phyloP scores from a whole-genome alignment of 2,329 filamentous ascomycete species.

The Hypoxylon sp. region DNA sequence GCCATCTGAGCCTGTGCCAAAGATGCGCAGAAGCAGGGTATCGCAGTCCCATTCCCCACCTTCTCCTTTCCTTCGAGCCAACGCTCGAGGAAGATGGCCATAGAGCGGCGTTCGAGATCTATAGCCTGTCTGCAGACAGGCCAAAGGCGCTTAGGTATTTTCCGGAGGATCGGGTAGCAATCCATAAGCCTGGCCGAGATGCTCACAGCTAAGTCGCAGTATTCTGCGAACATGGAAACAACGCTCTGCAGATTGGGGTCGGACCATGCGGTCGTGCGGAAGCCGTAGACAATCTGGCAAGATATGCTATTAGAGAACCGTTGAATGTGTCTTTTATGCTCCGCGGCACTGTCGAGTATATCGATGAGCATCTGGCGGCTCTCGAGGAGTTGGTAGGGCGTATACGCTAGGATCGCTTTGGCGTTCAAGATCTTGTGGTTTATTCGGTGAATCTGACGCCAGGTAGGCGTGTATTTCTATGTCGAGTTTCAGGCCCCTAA shows the following conservation, averaged over 20 bases:
- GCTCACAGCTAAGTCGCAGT: slow-evolving; percentile 1
- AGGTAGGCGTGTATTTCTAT: slow-evolving; percentile 51
- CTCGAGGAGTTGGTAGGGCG: slow-evolving; percentile 67
- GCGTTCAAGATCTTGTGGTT: slow-evolving; percentile 61
- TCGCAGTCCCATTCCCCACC: slow-evolving; percentile 3
- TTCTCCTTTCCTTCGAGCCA: slow-evolving; percentile 19
- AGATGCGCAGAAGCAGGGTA: slow-evolving; percentile 9
- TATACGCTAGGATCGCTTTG: slow-evolving; percentile 60
- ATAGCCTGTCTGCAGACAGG: slow-evolving; percentile 7
- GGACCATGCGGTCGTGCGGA: slow-evolving; percentile 56
- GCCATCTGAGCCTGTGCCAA: slow-evolving; percentile 1
- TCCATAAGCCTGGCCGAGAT: slow-evolving; percentile 17
- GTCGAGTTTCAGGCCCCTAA: slow-evolving; percentile 44
- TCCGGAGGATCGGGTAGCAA: slow-evolving; percentile 8
- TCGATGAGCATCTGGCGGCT: slow-evolving; percentile 66
- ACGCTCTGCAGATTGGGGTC: slow-evolving; percentile 54
- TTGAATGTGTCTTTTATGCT: slow-evolving; percentile 59
- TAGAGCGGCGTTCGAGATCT: slow-evolving; percentile 4
- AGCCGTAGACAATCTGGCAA: slow-evolving; percentile 63
- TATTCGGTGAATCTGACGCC: slow-evolving; percentile 11
- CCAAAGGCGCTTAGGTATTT: slow-evolving; percentile 5
- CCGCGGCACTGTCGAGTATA: slow-evolving; percentile 58
- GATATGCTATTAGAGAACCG: slow-evolving; percentile 63
- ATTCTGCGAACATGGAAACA: slow-evolving; percentile 1
- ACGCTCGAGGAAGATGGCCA: slow-evolving; percentile 5